Evolutionary conservation across 2,329 filamentous ascomycete genomes (phyloP).

Genomic region (Plectosphaerella sp.): DNA sequence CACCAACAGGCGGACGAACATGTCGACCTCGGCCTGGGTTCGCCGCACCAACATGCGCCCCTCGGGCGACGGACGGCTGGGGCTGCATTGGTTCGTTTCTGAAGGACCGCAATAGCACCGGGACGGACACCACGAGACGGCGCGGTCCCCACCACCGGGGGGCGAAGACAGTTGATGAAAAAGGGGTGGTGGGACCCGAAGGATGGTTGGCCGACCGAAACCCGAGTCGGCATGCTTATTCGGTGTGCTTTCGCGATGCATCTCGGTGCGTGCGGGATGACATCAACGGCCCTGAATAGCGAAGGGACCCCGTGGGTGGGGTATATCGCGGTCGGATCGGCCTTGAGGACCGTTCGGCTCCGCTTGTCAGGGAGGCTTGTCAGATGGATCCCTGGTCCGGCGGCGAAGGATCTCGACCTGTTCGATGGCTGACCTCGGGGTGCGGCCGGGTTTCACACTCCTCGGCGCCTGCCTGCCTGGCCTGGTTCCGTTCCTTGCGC

Average conservation of each 20-base stretch:
- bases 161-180: too few species aligned
- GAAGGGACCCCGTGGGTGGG: not conserved
- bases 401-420: not conserved
- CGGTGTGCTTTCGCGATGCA: not conserved
- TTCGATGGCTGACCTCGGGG: too few species aligned
- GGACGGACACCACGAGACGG: not conserved
- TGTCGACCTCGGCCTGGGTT: too few species aligned
- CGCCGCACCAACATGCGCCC: not conserved
- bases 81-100: not conserved
- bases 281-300: not conserved
- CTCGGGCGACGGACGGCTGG: not conserved
- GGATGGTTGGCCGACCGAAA: not conserved
- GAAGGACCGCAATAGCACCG: not conserved
- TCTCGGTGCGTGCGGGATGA: not conserved
- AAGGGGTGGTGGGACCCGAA: too few species aligned
- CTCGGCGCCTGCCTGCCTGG: too few species aligned
- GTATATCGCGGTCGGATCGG: not conserved
- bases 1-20: too few species aligned
- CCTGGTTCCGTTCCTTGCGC: too few species aligned
- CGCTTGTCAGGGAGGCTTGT: not conserved
- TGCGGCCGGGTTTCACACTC: too few species aligned
- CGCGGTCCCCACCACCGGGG: not conserved
- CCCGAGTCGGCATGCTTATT: not conserved
- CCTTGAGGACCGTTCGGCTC: not conserved
- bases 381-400: not conserved